Conservation (phyloP, 441 rosid species). For the California macrophylla region DNA sequence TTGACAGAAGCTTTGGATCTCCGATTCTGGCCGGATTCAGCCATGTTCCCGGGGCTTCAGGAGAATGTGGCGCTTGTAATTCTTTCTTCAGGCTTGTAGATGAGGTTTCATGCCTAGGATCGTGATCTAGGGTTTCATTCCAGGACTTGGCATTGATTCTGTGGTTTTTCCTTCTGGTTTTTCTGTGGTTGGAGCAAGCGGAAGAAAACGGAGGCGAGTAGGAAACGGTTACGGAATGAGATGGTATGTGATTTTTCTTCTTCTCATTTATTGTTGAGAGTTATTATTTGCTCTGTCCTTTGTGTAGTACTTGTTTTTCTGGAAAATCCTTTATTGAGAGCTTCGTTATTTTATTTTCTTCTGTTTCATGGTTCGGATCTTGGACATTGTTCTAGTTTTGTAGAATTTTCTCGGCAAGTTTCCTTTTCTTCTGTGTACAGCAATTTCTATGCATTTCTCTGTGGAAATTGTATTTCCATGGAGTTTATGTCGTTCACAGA, state of each 20-base stretch:
- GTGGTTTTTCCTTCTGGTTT: constrained; percentile 21
- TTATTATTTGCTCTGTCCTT: not conserved
- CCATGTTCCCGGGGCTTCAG: constrained; percentile 26
- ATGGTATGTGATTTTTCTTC: constrained; percentile 49
- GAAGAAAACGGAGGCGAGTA: constrained; percentile 45
- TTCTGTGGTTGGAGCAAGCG: constrained; percentile 25
- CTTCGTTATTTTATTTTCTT: constrained; percentile 14
- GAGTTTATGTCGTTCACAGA: not conserved
- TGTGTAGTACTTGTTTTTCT: not conserved
- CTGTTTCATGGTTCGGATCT: constrained; percentile 35
- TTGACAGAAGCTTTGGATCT: constrained; percentile 48
- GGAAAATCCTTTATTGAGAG: not conserved
- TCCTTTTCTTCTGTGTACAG: not conserved
- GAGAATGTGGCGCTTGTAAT: constrained; percentile 61
- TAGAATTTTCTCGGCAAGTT: constrained; percentile 11
- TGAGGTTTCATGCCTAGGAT: constrained; percentile 32
- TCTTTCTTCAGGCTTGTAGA: constrained; percentile 24
- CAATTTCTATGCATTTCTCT: not conserved
- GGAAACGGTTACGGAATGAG: constrained; percentile 58
- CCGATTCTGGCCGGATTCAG: constrained; percentile 34
- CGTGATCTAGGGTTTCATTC: constrained; percentile 69
- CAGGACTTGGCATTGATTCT: constrained; percentile 18
- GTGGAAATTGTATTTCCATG: not conserved
- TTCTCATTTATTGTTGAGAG: not conserved
- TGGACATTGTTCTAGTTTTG: constrained; percentile 26